Conservation (phyloP, 495 filamentous ascomycete genomes). For the Chlorociboria aeruginascens region DNA sequence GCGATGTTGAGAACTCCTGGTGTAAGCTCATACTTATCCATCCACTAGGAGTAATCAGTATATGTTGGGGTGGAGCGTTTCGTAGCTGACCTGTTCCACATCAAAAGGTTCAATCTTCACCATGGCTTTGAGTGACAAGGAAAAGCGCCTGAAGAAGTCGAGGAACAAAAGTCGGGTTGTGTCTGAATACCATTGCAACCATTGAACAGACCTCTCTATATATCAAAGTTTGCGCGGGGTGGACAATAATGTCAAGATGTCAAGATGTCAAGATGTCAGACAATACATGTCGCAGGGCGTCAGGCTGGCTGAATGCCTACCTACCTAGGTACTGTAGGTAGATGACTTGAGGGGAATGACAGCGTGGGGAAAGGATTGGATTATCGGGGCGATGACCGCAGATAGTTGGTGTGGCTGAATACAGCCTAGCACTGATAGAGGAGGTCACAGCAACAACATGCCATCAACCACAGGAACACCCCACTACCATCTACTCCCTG, state of each 20-base stretch:
- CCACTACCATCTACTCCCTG: no score
- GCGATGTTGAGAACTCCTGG: conserved; percentile 68
- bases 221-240: neutral
- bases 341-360: no score
- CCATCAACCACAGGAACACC: no score
- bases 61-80: neutral
- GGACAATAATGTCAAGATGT: neutral
- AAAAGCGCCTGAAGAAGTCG: neutral
- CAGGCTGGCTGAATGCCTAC: no score
- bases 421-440: no score
- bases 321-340: no score
- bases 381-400: neutral
- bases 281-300: neutral
- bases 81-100: conserved; percentile 55
- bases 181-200: conserved; percentile 5
- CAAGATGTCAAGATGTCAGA: neutral
- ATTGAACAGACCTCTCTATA: conserved; percentile 1
- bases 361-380: neutral
- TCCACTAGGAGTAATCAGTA: conserved; percentile 51
- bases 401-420: no score
- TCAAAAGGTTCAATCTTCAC: conserved; percentile 61
- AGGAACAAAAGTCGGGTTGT: conserved; percentile 2
- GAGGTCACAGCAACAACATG: no score
- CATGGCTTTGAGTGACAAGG: conserved; percentile 30
- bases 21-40: conserved; percentile 69